Evolutionary conservation across 148 eudicot species (phyloP).

Genomic region (Fallopia convolvulus): DNA sequence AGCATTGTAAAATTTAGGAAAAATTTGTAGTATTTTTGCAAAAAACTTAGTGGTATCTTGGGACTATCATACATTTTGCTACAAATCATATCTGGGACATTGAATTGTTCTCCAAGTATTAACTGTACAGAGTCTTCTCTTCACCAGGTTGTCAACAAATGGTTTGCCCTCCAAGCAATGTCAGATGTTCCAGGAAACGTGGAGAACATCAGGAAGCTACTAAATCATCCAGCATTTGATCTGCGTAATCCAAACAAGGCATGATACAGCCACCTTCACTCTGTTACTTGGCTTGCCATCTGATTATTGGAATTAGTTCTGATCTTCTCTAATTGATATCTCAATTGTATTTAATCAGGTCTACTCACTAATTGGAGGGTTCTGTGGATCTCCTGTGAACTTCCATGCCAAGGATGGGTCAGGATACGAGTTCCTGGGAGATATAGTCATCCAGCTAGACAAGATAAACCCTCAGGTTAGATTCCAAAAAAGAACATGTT

Average conservation of each 20-base stretch:
- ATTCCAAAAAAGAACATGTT: too few species aligned
- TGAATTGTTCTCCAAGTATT: neutral
- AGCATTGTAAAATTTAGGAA: too few species aligned
- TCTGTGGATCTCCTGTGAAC: slow-evolving; percentile 85
- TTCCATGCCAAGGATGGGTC: slow-evolving; percentile 98
- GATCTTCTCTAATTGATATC: slow-evolving; percentile 1
- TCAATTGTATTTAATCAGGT: slow-evolving; percentile 35
- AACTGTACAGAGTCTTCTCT: neutral
- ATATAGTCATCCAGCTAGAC: slow-evolving; percentile 78
- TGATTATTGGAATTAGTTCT: neutral
- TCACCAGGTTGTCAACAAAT: slow-evolving; percentile 77
- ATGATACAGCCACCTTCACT: neutral
- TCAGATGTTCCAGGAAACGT: slow-evolving; percentile 86
- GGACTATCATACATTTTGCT: too few species aligned
- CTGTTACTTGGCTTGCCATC: neutral
- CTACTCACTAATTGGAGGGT: slow-evolving; percentile 78
- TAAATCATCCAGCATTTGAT: slow-evolving; percentile 88
- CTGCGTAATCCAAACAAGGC: slow-evolving; percentile 94
- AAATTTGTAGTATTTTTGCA: too few species aligned
- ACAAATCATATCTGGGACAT: neutral
- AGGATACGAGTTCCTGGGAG: slow-evolving; percentile 92
- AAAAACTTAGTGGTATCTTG: too few species aligned
- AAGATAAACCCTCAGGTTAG: slow-evolving; percentile 89
- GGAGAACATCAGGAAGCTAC: slow-evolving; percentile 71
- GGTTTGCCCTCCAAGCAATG: slow-evolving; percentile 91